Percentiles rank a stretch among this genome's conserved stretches.
phyloP scores from a whole-genome alignment of 2,329 filamentous ascomycete species.

The Atkinsonella texensis region DNA sequence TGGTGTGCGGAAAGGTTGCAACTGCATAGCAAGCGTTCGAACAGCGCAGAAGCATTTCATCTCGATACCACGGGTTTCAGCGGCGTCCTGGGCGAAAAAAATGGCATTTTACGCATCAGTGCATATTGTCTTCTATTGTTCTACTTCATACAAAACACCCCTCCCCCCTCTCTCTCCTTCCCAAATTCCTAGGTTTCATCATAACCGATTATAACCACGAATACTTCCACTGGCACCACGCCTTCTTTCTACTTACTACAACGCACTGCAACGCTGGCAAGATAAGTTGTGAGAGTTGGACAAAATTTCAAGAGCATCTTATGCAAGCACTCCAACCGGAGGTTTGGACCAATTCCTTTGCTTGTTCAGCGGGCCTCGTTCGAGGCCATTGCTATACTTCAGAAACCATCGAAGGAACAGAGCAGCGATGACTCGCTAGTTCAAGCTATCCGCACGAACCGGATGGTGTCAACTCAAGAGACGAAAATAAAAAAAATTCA shows the following conservation, averaged over 20 bases:
- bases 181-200: slow-evolving; percentile 1
- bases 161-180: not conserved
- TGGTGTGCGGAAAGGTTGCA: slow-evolving; percentile 18
- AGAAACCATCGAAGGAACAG: not conserved
- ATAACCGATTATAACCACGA: not conserved
- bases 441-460: not conserved
- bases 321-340: not conserved
- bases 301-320: not conserved
- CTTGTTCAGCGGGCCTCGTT: too few species aligned
- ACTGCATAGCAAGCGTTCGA: slow-evolving; percentile 31
- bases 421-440: not conserved
- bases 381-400: too few species aligned
- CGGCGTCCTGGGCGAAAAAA: slow-evolving; percentile 14
- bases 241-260: not conserved
- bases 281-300: too few species aligned
- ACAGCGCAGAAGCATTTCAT: slow-evolving; percentile 28
- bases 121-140: slow-evolving; percentile 6
- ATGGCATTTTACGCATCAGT: slow-evolving; percentile 9
- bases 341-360: too few species aligned
- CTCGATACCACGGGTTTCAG: slow-evolving; percentile 31
- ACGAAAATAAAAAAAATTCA: too few species aligned
- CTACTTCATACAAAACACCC: not conserved
- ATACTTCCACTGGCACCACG: not conserved
- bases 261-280: not conserved
- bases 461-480: not conserved